Evolutionary conservation across 768 basidiomycete species (phyloP), one percentile per base, ranked within the genome.

Genomic region (Asterophora parasitica): DNA sequence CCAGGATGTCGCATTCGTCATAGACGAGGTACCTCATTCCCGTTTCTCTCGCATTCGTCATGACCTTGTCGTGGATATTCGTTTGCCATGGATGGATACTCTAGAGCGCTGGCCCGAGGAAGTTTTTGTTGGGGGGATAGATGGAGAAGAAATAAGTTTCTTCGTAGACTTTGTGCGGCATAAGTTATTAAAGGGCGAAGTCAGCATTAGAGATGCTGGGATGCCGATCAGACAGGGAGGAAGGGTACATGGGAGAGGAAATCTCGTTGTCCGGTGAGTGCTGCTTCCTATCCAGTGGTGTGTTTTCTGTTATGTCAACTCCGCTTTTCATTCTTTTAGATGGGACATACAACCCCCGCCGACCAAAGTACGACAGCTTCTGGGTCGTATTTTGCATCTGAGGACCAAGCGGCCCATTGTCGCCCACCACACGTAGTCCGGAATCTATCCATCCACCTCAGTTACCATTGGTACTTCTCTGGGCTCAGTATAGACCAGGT

Each of bases 1-100:
- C 43, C 83, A 87, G 55, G 82, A 86, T 46, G 74, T 87, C 44
- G 76, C 81, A 15, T 87, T 87, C 55, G 63, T 85, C 42, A 67
- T 86, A 26, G 78, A 82, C 55, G 77, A 83, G 57, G 64, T 72
- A 16, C 70, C 73, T 37, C 81, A 85, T 53, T 68, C 77, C 36
- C 70, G 74, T 28, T 85, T 85, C 58, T 65, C 69, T 12, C 70
- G 85, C 47, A 64, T 75, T 12, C 74, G 75, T 33, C 75, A 83
- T 50, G 79, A 85, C 54, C 65, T 87, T 19, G 63, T 78, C 43
- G 53, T 79, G 57, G 71, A 78, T 33, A 68, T 83, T 36, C 74
- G 74, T 32, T 60, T 88, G 11, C 75, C 81, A 1, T 81, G 81
- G 76, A 66, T 67, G 20, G 79, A 82, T 44, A 62, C 65, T 40